Base-by-base conservation (phyloP, 257 asterid genomes). In the Rubia yunnanensis region DNA sequence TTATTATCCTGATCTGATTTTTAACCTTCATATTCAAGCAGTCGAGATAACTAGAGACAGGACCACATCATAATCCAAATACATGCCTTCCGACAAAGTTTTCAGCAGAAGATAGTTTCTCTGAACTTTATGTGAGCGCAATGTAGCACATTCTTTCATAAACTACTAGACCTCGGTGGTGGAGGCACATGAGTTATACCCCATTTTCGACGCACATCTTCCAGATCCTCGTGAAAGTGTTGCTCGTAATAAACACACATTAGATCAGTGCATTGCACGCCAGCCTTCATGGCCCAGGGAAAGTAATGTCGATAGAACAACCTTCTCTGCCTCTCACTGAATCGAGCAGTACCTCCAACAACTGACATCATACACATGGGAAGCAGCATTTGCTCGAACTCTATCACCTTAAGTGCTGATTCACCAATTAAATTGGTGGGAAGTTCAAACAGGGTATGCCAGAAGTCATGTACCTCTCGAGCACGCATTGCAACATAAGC, bases 401-500 rank as follows among this genome's bases (percentile, higher is more conserved):
- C 99, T 36, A 94, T 86, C 44, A 94, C 97, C 69, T 94, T 94
- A 17, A 94, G 65, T 3, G 96, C 86, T 34, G 95, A 84, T 80
- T 94, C 99, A 65, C 99, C 97, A 0, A 94, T 90, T 83, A 90
- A 74, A 74, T 94, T 94, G 55, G 97, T 90, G 10, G 96, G 97
- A 23, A 94, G 86, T 32, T 68, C 99, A 66, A 94, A 94, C 36
- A 88, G 81, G 64, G 97, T 90, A 79, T 86, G 99, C 99, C 99
- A 88, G 53, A 94, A 86, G 75, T 94, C 99, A 38, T 88, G 99
- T 71, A 94, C 95, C 77, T 94, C 97, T 10, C 99, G 97, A 17
- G 99, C 97, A 31, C 99, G 96, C 65, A 89, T 90, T 7, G 95
- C 95, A 62, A 94, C 95, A 35, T 86, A 94, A 35, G 97, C 95